Evolutionary conservation across 331 rosid species (phyloP), one percentile per base, ranked within the genome.

Genomic region (Rhamnella rubrinervis): DNA sequence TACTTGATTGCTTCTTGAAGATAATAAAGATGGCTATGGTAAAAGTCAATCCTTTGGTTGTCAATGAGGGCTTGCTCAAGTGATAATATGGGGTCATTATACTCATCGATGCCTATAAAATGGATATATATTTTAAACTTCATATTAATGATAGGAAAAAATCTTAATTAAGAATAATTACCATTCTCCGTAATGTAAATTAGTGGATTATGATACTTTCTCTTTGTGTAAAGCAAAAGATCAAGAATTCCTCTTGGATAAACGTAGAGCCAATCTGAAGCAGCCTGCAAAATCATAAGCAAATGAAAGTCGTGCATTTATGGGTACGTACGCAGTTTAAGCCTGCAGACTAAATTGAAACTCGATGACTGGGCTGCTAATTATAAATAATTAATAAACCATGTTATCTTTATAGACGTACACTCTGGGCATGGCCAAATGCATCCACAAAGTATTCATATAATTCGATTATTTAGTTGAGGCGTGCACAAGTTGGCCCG

Each of bases 101-200:
- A 21, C 21, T 84, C 88, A 62, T 78, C 81, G 0, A 81, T 37
- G 16, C 87, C 86, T 87, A 64, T 55, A 26, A 16, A 13, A 21
- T 8, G 6, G 25, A 55, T 8, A 1, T 49, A 7, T 66, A 10
- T 46, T 15, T 20, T 31, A 31, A 31, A 31, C 35, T 4, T 31
- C 5, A 2, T 31, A 31, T 31, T 31, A 31, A 4, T 31, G 35
- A 3, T 0, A 31, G 4, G 3, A 28, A 4, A 31, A 26, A 26
- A 26, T 26, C 31, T 31, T 31, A 64, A 23, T 2, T 14, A 8
- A 31, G 51, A 65, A 1, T 18, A 61, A 10, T 67, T 80, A 89
- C 89, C 93, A 38, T 83, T 89, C 77, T 89, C 91, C 1, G 89
- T 85, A 6, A 89, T 85, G 65, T 83, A 89, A 40, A 89, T 73